phyloP scores from a whole-genome alignment of 2,329 filamentous ascomycete species.

The Immersiporthe knoxdaviesiana region DNA sequence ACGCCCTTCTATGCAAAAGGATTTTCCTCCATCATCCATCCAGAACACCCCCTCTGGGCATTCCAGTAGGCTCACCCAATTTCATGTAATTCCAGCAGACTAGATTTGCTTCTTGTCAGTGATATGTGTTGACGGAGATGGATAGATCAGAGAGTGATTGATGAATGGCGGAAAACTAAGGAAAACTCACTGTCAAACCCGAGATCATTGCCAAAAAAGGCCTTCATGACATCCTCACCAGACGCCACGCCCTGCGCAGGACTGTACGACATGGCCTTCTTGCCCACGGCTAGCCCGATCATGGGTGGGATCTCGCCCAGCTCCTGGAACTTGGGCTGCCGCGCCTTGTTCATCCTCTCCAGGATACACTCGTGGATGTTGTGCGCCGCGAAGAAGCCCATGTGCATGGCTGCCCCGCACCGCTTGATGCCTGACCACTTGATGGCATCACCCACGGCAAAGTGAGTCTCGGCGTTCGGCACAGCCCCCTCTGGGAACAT shows the following conservation, averaged over 20 bases:
- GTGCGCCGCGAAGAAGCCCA: constrained; percentile 66
- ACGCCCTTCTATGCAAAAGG: background rate
- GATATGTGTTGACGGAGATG: background rate
- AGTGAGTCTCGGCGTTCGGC: constrained; percentile 64
- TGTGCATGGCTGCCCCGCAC: constrained; percentile 75
- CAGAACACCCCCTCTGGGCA: background rate
- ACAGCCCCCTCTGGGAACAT: constrained; percentile 53
- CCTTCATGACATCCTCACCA: constrained; percentile 65
- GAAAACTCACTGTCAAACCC: constrained; percentile 61
- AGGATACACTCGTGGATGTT: constrained; percentile 70
- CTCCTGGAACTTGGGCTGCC: constrained; percentile 49
- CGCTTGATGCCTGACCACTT: constrained; percentile 80
- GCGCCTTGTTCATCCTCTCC: constrained; percentile 40
- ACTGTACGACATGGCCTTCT: constrained; percentile 67
- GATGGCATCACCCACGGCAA: constrained; percentile 70
- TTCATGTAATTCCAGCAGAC: constrained; percentile 61
- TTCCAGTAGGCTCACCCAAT: constrained; percentile 40
- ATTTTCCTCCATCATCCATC: background rate
- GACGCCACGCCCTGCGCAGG: constrained; percentile 58
- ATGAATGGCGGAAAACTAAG: background rate
- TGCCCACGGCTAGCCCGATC: constrained; percentile 74
- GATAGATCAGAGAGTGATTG: constrained; percentile 17
- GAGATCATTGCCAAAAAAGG: constrained; percentile 70
- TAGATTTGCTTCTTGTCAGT: constrained; percentile 33
- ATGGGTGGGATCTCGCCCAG: constrained; percentile 62